Base-by-base conservation (phyloP, 345 rosid species). In the Arabis hirsuta region DNA sequence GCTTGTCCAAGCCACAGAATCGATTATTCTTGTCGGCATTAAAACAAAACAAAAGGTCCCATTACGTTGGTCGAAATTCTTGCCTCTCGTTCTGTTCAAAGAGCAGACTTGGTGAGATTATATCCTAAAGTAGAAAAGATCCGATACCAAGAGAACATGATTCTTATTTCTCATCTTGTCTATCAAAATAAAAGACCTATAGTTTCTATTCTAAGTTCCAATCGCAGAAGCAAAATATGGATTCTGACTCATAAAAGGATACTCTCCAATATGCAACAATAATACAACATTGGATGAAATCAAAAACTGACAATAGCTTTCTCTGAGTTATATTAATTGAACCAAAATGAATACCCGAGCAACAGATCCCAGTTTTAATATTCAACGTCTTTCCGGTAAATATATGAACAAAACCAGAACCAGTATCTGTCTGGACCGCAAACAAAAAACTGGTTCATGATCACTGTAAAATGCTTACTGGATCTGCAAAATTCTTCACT, bases 181-280 rank as follows among this genome's bases (percentile, higher is more conserved):
- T 8, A 19, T 12, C 53, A 19, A 50, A 51, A 29, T 62, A 43
- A 62, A 29, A 71, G 2, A 71, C 3, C 2, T 1, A 32, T 32
- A 44, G 62, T 62, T 72, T 72, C 63, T 72, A 43, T 53, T 72
- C 55, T 53, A 72, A 20, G 69, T 62, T 31, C 55, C 26, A 62
- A 39, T 5, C 8, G 10, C 6, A 32, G 3, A 48, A 47, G 12
- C 56, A 12, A 26, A 50, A 12, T 0, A 7, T 48, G 20, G 45
- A 34, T 32, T 45, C 16, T 32, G 44, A 63, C 12, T 5, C 5
- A 27, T 24, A 43, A n/a, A 45, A 29, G 4, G 42, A 38, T n/a
- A 39, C 24, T 9, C 24, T 51, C 48, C n/a, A 12, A 34, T 38
- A 52, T 4, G 48, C 36, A 50, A 50, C 29, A 46, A 14, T 27